Percentiles rank a stretch among this genome's conserved stretches.
Evolutionary conservation across 495 filamentous ascomycete species (phyloP).

Genomic region (Hyaloscypha bicolor): DNA sequence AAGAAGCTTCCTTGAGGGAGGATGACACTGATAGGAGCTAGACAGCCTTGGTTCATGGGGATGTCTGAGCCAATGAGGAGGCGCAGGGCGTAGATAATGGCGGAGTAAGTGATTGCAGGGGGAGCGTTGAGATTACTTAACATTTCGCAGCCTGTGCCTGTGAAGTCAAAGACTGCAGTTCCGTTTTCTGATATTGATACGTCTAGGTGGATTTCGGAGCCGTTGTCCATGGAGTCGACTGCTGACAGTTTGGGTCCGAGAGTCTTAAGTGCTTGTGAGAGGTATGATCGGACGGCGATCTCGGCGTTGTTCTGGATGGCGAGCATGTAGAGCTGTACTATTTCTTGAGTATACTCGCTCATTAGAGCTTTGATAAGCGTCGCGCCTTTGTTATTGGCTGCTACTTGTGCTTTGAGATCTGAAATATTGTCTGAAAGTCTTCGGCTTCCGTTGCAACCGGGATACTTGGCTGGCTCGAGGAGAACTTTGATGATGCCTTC

Average conservation of each 20-base stretch:
- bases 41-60: slow-evolving; percentile 35
- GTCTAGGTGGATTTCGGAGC: slow-evolving; percentile 35
- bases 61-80: slow-evolving; percentile 33
- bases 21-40: slow-evolving; percentile 27
- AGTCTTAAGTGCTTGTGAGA: slow-evolving; percentile 22
- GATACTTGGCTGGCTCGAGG: slow-evolving; percentile 37
- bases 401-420: slow-evolving; percentile 39
- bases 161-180: slow-evolving; percentile 39
- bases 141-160: slow-evolving; percentile 36
- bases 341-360: slow-evolving; percentile 29
- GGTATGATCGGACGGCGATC: slow-evolving; percentile 33
- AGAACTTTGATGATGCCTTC: slow-evolving; percentile 35
- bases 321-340: slow-evolving; percentile 33
- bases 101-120: slow-evolving; percentile 29
- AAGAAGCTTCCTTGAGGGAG: slow-evolving; percentile 31
- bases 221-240: slow-evolving; percentile 37
- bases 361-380: slow-evolving; percentile 34
- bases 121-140: slow-evolving; percentile 30
- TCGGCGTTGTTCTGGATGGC: slow-evolving; percentile 38
- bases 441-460: slow-evolving; percentile 35
- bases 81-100: slow-evolving; percentile 33
- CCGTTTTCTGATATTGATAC: slow-evolving; percentile 35
- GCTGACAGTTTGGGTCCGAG: slow-evolving; percentile 29
- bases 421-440: slow-evolving; percentile 37
- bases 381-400: slow-evolving; percentile 38